These are phyloP conservation scores for Cercophora samala DNA, from an alignment of 495 filamentous ascomycete species.

Conservation along the genomic window DNA sequence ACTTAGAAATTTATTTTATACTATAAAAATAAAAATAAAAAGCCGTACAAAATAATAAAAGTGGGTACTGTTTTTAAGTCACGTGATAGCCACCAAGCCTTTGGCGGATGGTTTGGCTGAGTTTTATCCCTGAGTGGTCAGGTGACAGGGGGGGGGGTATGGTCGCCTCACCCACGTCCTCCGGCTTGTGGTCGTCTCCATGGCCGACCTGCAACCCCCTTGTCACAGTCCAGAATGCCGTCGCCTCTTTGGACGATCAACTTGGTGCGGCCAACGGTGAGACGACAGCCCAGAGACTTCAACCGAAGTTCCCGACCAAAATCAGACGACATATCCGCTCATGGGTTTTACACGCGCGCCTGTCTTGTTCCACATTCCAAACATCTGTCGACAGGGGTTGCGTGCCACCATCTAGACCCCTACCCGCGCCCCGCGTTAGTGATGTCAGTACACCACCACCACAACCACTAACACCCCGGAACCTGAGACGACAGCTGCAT, in stretches of 20 bases:
- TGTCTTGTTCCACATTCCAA: conserved; percentile 19
- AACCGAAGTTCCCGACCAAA: neutral
- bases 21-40: too few relatives aligned
- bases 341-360: conserved; percentile 1
- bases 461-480: conserved; percentile 14
- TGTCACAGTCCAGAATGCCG: neutral
- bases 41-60: too few relatives aligned
- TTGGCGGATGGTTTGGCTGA: too few relatives aligned
- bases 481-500: conserved; percentile 23
- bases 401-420: neutral
- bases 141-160: too few relatives aligned
- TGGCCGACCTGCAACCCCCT: neutral
- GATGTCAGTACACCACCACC: neutral
- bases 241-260: neutral
- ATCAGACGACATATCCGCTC: neutral
- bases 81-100: too few relatives aligned
- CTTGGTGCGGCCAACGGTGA: neutral
- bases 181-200: neutral
- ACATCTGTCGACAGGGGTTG: conserved; percentile 16
- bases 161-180: too few relatives aligned
- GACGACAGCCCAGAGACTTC: conserved; percentile 1
- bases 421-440: conserved; percentile 17
- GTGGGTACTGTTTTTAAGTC: too few relatives aligned
- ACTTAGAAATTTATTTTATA: too few relatives aligned
- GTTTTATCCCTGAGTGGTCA: too few relatives aligned